Evolutionary conservation across 495 filamentous ascomycete species (phyloP), one percentile per base, ranked within the genome.

Genomic region (Talaromyces borbonicus): DNA sequence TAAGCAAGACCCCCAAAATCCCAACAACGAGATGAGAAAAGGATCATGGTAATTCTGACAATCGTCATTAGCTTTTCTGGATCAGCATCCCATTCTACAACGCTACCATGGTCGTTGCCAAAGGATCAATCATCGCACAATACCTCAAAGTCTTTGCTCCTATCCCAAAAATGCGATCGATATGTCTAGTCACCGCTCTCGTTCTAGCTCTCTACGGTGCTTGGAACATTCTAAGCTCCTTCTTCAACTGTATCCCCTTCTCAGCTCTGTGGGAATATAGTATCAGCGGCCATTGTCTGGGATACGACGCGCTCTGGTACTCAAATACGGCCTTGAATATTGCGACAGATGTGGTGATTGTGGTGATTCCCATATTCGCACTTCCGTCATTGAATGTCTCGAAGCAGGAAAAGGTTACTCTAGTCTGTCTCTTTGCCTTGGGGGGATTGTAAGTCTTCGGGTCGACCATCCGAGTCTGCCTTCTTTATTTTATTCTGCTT

Each of bases 281-380:
- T 0, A 50, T 65, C 9, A 22, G 30, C 7, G 62, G 59, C 8
- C 67, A 47, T 48, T 74, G 72, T 45, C 36, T 75, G 37, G 59
- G 58, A 33, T 57, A 56, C 39, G 60, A 66, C 33, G 65, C 62
- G 1, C 55, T 74, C 2, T 67, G 75, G 58, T 74, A 75, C 51
- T 66, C 65, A 14, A 73, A 75, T 45, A 63, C 68, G 2, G 57
- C 63, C 14, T 68, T 77, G 60, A 75, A 79, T 46, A 71, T 74
- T 24, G 36, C 69, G 4, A 73, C 71, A 20, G 75, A 79, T 45
- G 36, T 78, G 6, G 61, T 62, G 2, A 77, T 78, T 24, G 48
- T 79, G 15, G 49, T 71, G 11, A 73, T 77, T 26, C 75, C 75
- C 0, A 67, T 79, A 23, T 62, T 62, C 0, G 73, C 67, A 2